Evolutionary conservation across 1,284 basidiomycete species (phyloP), one percentile per base, ranked within the genome.

Genomic region (Naganishia sp.): DNA sequence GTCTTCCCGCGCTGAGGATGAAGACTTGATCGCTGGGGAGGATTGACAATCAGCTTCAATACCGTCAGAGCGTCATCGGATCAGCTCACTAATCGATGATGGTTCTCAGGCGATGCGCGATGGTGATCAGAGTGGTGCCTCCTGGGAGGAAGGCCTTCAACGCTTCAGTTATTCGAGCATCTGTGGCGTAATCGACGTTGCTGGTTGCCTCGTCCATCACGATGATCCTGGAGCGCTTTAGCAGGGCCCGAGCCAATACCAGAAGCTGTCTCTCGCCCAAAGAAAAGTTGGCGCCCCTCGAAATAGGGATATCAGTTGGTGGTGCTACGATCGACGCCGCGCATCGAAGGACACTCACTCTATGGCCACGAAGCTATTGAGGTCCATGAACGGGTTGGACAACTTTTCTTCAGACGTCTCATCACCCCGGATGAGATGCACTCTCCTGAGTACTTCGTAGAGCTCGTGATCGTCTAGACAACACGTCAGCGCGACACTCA

Each of bases 131-230:
- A 0, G 86, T 87, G 23, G 83, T 84, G 1, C 80, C 72, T 9
- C 53, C 70, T 1, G 84, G 80, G 72, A 91, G 90, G 71, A 89
- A 88, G 36, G 83, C 83, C 71, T 86, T 85, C 66, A 92, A 90
- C 0, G 89, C 90, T 28, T 82, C 81, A 70, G 90, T 89, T 48
- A 92, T 81, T 77, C 87, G 88, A 2, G 87, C 84, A 75, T 92
- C 90, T 33, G 88, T 91, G 76, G 90, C 89, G 31, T 88, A 85
- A 70, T 94, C 91, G 21, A 92, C 88, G 55, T 84, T 89, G n/a
- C 88, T 89, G 0, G 90, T 92, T 0, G 90, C 76, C 65, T 79
- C 74, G 84, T 81, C 87, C 72, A 90, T 82, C 25, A 91, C 82
- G 55, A 91, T 86, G 63, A 90, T 83, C 16, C 83, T 83, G 72